phyloP scores from a whole-genome alignment of 306 rosid species.

The Corylus americana region DNA sequence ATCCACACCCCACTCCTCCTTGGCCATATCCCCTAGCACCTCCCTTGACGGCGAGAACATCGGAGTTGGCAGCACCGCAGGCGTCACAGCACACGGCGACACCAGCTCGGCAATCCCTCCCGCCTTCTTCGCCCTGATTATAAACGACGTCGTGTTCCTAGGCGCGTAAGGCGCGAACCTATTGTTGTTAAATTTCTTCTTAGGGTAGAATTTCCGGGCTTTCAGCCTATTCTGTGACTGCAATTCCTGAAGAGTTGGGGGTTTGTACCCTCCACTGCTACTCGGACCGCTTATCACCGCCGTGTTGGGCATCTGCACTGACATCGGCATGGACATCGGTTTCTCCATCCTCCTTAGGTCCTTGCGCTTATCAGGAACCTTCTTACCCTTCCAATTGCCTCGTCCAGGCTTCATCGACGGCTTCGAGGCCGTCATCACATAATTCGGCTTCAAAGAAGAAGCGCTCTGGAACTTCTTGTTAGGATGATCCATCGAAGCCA shows the following conservation, averaged over 20 bases:
- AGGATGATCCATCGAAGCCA: slow-evolving; percentile 23
- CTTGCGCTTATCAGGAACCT: slow-evolving; percentile 56
- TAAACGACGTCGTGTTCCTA: slow-evolving; percentile 71
- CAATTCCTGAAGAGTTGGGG: slow-evolving; percentile 76
- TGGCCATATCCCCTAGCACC: slow-evolving; percentile 63
- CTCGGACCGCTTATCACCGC: slow-evolving; percentile 28
- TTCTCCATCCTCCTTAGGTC: slow-evolving; percentile 59
- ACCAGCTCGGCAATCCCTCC: slow-evolving; percentile 81
- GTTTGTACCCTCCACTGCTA: slow-evolving; percentile 45
- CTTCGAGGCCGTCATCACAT: not conserved
- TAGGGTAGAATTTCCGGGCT: slow-evolving; percentile 56
- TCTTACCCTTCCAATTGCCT: slow-evolving; percentile 79
- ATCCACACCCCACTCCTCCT: slow-evolving; percentile 85
- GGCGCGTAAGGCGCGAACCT: slow-evolving; percentile 86
- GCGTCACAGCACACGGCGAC: slow-evolving; percentile 85
- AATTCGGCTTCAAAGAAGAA: slow-evolving; percentile 23
- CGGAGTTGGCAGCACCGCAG: slow-evolving; percentile 85
- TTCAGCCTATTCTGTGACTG: slow-evolving; percentile 78
- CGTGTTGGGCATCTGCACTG: not conserved
- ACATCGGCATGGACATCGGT: slow-evolving; percentile 23
- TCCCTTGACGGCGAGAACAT: slow-evolving; percentile 62
- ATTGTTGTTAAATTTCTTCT: slow-evolving; percentile 47
- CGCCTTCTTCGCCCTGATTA: slow-evolving; percentile 64
- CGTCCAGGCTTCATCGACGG: slow-evolving; percentile 37
- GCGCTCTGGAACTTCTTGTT: slow-evolving; percentile 21